These are phyloP conservation scores for Chaetoceros tenuissimus DNA, from an alignment of 108 stramenopile genomes.

Conservation along the genomic window DNA sequence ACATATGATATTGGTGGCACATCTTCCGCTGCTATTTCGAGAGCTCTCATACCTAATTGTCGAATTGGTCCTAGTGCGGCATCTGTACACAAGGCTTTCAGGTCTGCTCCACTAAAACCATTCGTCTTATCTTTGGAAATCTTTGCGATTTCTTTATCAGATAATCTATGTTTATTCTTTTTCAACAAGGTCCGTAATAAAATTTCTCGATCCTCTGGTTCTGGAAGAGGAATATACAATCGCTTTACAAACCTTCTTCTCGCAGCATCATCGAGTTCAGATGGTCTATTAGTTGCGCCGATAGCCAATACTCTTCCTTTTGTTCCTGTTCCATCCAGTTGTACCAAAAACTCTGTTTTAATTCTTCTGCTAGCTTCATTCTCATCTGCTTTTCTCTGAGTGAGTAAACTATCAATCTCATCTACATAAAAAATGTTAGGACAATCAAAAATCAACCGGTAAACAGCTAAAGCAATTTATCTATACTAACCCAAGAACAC, in stretches of 20 bases:
- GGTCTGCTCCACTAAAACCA: slow-evolving; percentile 92
- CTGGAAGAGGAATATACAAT: slow-evolving; percentile 96
- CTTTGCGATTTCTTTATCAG: slow-evolving; percentile 49
- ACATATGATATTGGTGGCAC: slow-evolving; percentile 83
- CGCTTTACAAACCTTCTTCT: slow-evolving; percentile 87
- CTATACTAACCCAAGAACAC: no score
- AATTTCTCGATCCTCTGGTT: slow-evolving; percentile 50
- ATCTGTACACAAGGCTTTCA: slow-evolving; percentile 84
- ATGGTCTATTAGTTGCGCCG: slow-evolving; percentile 97
- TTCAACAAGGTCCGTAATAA: slow-evolving; percentile 76
- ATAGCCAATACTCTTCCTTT: slow-evolving; percentile 89
- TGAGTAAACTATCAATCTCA: slow-evolving; percentile 93
- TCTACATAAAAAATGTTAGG: no score
- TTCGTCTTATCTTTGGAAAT: slow-evolving; percentile 61
- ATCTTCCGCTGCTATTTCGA: slow-evolving; percentile 57
- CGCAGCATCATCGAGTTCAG: slow-evolving; percentile 99
- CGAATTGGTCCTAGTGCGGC: slow-evolving; percentile 95
- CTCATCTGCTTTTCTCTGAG: slow-evolving; percentile 83
- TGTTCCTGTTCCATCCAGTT: slow-evolving; percentile 80
- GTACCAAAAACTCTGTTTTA: slow-evolving; percentile 92
- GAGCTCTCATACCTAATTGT: slow-evolving; percentile 50
- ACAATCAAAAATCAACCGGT: no score
- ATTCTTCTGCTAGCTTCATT: slow-evolving; percentile 92
- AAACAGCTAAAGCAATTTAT: no score
- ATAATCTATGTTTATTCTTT: slow-evolving; percentile 72